Percentiles rank a stretch among this genome's conserved stretches.
Evolutionary conservation across 148 eudicot genomes (phyloP).

Genomic region (Camellia sinensis): DNA sequence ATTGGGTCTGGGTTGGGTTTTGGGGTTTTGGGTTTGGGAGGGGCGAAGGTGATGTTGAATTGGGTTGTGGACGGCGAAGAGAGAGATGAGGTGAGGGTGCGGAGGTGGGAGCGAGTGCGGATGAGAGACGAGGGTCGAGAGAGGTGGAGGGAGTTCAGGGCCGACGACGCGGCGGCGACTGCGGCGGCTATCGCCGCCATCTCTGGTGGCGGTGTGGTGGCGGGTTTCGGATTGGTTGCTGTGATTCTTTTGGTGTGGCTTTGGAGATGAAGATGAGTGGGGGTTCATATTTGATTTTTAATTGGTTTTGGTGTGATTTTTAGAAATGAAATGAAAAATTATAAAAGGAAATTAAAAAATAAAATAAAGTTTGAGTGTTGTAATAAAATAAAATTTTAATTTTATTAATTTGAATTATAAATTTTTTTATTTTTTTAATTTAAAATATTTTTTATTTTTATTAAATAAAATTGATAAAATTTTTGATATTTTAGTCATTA

Average conservation of each 20-base stretch:
- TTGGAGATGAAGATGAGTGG: background rate
- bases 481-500: too few relatives aligned
- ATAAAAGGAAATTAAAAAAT: too few relatives aligned
- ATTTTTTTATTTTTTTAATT: too few relatives aligned
- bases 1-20: slow-evolving; percentile 9
- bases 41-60: slow-evolving; percentile 53
- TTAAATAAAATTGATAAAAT: too few relatives aligned
- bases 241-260: background rate
- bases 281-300: too few relatives aligned
- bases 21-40: slow-evolving; percentile 29
- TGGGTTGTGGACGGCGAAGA: slow-evolving; percentile 13
- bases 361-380: too few relatives aligned
- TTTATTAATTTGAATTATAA: too few relatives aligned
- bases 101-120: slow-evolving; percentile 40
- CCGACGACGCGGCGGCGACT: slow-evolving; percentile 36
- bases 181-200: slow-evolving; percentile 56
- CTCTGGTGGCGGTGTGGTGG: slow-evolving; percentile 5
- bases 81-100: slow-evolving; percentile 38
- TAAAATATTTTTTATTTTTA: too few relatives aligned
- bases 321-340: too few relatives aligned
- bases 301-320: too few relatives aligned
- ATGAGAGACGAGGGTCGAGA: slow-evolving; percentile 31
- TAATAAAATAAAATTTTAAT: too few relatives aligned
- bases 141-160: slow-evolving; percentile 43
- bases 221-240: background rate